A percentile compares a stretch with the other conserved stretches of the same genome.
Conservation (phyloP, 2,329 filamentous ascomycete genomes). For the Scedosporium aurantiacum region DNA sequence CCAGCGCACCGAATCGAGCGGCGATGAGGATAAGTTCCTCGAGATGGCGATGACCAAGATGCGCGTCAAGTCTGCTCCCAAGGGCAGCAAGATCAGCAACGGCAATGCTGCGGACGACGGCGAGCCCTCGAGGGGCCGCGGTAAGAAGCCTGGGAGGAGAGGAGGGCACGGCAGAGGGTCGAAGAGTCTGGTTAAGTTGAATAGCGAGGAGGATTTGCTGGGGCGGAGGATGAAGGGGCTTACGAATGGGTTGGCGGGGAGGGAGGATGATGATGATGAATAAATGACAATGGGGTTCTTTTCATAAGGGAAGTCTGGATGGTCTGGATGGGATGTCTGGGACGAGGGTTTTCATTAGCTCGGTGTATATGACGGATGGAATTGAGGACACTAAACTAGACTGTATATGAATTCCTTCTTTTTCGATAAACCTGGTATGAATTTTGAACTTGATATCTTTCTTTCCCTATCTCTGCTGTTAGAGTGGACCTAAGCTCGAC, state of each 20-base stretch:
- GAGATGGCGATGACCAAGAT: slow-evolving; percentile 59
- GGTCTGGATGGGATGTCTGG: no score
- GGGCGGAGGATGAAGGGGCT: slow-evolving; percentile 48
- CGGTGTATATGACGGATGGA: no score
- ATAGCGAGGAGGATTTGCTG: slow-evolving; percentile 47
- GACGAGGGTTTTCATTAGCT: no score
- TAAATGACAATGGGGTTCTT: background rate
- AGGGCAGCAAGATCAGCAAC: slow-evolving; percentile 1
- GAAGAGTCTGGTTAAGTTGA: slow-evolving; percentile 40
- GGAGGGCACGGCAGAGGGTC: slow-evolving; percentile 25
- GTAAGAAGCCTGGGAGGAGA: slow-evolving; percentile 16
- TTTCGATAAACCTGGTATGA: no score
- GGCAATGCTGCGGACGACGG: slow-evolving; percentile 12
- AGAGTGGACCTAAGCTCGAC: no score
- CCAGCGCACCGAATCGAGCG: slow-evolving; percentile 44
- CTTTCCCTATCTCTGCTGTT: no score
- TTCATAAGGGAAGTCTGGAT: no score
- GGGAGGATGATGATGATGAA: slow-evolving; percentile 31
- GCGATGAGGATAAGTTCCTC: slow-evolving; percentile 69
- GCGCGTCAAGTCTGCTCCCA: slow-evolving; percentile 12
- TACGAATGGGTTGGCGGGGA: slow-evolving; percentile 39
- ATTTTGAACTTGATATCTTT: no score
- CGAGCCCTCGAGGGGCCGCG: slow-evolving; percentile 16
- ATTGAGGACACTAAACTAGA: no score
- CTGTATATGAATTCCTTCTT: no score